Evolutionary conservation across 495 filamentous ascomycete genomes (phyloP), one percentile per base, ranked within the genome.

Genomic region (Aspergillus mulundensis): DNA sequence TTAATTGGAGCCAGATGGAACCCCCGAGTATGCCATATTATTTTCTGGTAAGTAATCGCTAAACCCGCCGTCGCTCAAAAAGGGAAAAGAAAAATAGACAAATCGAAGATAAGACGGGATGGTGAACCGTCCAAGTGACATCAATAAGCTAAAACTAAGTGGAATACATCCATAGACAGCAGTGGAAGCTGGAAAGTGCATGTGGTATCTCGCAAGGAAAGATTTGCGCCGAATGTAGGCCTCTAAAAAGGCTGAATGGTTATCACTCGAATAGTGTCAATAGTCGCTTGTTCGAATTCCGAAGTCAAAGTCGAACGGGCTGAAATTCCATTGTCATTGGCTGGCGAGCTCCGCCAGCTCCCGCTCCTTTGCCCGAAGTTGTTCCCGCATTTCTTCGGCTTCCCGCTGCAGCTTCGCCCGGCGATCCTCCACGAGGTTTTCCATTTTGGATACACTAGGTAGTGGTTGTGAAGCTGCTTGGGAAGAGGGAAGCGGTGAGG

Each of bases 281-380:
- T 36, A 36, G 32, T 36, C 12, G 7, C 12, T 6, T 36, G 36
- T 20, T 23, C 24, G 14, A 45, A 42, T 34, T 24, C 34, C 18
- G 24, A 19, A 16, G 25, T 28, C 24, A 14, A 50, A 6, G 24
- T 20, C 28, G 25, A 40, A 42, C n/a, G 30, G 12, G 11, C 18
- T 34, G 11, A 10, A 19, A 21, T 50, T 42, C 19, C 20, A 21
- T 23, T 30, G 49, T 64, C 23, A 64, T 64, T 59, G 61, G 7
- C 69, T 66, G 47, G 70, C 78, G 60, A 91, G 67, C 61, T 87
- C 87, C 23, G 87, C 87, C 54, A 95, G 68, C 54, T 95, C 90
- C 49, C 84, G 79, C 69, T 95, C 89, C 65, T 90, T 93, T 20
- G 83, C 84, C 18, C 81, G 78, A 34, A 96, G 71, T 64, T 86